Base-by-base conservation (phyloP, 1,284 basidiomycete species). In the Ganoderma boninense region DNA sequence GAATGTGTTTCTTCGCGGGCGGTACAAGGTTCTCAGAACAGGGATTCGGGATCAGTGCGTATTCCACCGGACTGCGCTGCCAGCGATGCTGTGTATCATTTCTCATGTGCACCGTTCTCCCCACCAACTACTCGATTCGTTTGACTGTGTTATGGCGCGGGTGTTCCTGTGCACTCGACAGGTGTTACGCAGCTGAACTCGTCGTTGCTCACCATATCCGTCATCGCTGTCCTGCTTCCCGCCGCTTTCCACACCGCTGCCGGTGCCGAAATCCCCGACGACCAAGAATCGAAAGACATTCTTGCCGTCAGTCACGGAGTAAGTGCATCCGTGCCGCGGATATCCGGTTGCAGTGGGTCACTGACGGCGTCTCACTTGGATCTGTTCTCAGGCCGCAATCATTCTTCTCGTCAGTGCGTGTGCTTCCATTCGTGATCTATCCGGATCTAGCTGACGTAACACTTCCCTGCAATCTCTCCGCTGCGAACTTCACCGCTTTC, bases 161-260 rank as follows among this genome's bases (percentile, higher is more conserved):
- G 43, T 71, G 11, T 26, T 26, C 23, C 11, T 29, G 23, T 54
- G 64, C 70, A 57, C 10, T 76, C 82, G 18, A 79, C 81, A 87
- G 94, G 90, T 69, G 90, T 94, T 0, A 86, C 88, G 1, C 95
- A 97, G 80, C 82, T 95, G 71, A 95, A 96, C 79, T 91, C 93
- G 11, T 92, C 93, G 16, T 83, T 97, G 42, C 80, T 97, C 71
- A 93, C 91, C 26, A 85, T 96, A 70, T 91, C 92, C 66, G 92
- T 95, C 64, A 90, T 94, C 76, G 94, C 92, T 16, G 90, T 96
- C 62, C 85, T 96, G 16, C 84, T 97, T 2, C 96, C 96, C 4
- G 89, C 89, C 23, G 92, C 92, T 1, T 81, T 81, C 73, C 78
- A 81, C 64, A 80, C 90, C 69, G 79, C 84, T 11, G 69, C 74